Evolutionary conservation across 106 monocot genomes (phyloP), one percentile per base, ranked within the genome.

Genomic region (Acorus calamus): DNA sequence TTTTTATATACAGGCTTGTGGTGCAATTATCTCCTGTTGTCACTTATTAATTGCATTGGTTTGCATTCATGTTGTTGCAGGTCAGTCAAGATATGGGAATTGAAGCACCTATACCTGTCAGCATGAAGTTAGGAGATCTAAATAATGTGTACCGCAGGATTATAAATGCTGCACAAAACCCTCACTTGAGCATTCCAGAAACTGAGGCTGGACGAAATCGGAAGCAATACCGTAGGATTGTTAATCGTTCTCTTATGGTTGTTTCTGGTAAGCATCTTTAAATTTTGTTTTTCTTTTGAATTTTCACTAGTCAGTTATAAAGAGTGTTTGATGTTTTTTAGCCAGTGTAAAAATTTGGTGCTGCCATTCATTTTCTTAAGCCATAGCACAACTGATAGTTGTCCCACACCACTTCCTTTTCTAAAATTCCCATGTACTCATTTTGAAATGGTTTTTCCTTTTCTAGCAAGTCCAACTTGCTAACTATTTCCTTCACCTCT

Each of bases 81-180:
- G 77, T 94, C 62, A 80, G 89, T 61, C 94, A 94, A 56, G 86
- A 84, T 62, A 86, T 94, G 89, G 94, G 94, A 28, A 89, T 94
- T 48, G 94, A 89, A 66, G 86, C 82, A 4, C 89, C 94, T 11
- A 82, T 86, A 53, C 89, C 89, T 6, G 71, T 86, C 55, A 94
- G 94, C 54, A 65, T 84, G 77, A 94, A 84, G 63, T 69, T 94
- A 47, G 70, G 83, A 65, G 89, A 94, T 59, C 61, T 71, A 44
- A 86, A 78, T 64, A 79, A 82, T 82, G 73, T 94, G 41, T 94
- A 89, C 55, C 67, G 66, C 5, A 78, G 79, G 60, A 94, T 94
- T 59, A 62, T 94, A 52, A 72, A 11, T 71, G 81, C 89, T 57
- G 86, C 89, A n/a, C 79, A 84, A 65, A 74, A 73, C 56, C 94